Base-by-base conservation (phyloP, 139 green algal species). In the Tetradesmus lagerheimii region DNA sequence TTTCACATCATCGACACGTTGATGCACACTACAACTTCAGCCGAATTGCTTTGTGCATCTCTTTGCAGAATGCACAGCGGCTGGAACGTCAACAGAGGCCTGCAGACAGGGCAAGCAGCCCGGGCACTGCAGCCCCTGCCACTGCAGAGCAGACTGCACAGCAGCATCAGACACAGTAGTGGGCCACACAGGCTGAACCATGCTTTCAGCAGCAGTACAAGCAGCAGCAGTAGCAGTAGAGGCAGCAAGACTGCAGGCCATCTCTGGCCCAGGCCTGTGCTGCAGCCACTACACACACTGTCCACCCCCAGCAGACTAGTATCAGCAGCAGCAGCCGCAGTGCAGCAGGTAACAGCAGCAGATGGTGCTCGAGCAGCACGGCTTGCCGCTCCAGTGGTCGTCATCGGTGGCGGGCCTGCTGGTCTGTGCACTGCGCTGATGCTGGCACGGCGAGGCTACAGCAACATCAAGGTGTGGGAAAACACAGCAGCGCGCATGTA, bases 391-490 rank as follows among this genome's bases (percentile, higher is more conserved):
- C 79, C 39, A 37, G 88, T 91, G 25, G 64, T 77, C 0, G 86
- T 95, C 35, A 90, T 95, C 27, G 93, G 93, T 34, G 93, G 90
- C 16, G 93, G 93, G 2, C 93, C 93, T 23, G 92, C 90, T 18
- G 93, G 93, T 6, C 88, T 94, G 5, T 81, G 81, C 12, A 79
- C 90, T 35, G 93, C 93, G n/a, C 91, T 95, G 81, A 94, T 94
- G 92, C 90, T 95, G 74, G 91, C 90, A 1, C 77, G 89, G 35
- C 38, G 86, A 29, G 93, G 93, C 4, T 95, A 93, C 92, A 92
- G 31, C 34, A 85, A 92, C 87, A 83, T 95, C 38, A 35, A 87
- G 83, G 90, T 93, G 43, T n/a, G n/a, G n/a, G 12, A 41, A 38
- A 77, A 25, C 39, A 53, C 77, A 34, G 38, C 43, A n/a, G n/a